phyloP scores from a whole-genome alignment of 495 filamentous ascomycete genomes.

The Mytilinidion resinicola region DNA sequence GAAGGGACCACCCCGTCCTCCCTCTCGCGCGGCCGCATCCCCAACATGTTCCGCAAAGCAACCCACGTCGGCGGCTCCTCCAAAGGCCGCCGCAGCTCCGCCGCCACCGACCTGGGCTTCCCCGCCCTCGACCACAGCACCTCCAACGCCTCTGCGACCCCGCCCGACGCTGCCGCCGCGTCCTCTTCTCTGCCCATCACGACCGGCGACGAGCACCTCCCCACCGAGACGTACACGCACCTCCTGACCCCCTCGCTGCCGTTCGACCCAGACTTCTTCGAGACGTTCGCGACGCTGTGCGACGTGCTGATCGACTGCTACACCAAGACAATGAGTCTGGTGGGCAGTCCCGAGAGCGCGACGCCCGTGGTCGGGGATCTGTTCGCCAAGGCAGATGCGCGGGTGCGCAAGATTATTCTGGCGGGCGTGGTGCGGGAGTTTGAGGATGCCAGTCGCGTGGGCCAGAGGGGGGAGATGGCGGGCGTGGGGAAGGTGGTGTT shows the following conservation, averaged over 20 bases:
- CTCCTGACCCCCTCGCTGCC: slow-evolving; percentile 87
- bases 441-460: slow-evolving; percentile 71
- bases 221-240: slow-evolving; percentile 77
- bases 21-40: slow-evolving; percentile 69
- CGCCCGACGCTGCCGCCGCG: slow-evolving; percentile 7
- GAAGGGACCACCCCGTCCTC: slow-evolving; percentile 63
- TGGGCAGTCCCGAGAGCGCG: slow-evolving; percentile 62
- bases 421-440: slow-evolving; percentile 83
- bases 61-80: slow-evolving; percentile 44
- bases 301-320: slow-evolving; percentile 95
- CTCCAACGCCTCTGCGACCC: slow-evolving; percentile 32
- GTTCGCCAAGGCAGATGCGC: slow-evolving; percentile 84
- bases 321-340: slow-evolving; percentile 62
- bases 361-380: slow-evolving; percentile 60
- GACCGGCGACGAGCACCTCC: slow-evolving; percentile 23
- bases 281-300: slow-evolving; percentile 94
- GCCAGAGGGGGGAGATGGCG: slow-evolving; percentile 70
- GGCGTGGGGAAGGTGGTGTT: slow-evolving; percentile 84
- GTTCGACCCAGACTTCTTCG: slow-evolving; percentile 96
- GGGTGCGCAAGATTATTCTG: slow-evolving; percentile 78
- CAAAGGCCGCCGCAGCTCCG: slow-evolving; percentile 68
- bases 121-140: slow-evolving; percentile 33
- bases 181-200: slow-evolving; percentile 2
- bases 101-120: slow-evolving; percentile 42
- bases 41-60: slow-evolving; percentile 81